Evolutionary conservation across 2,329 filamentous ascomycete genomes (phyloP).

Genomic region (Saccharata proteae): DNA sequence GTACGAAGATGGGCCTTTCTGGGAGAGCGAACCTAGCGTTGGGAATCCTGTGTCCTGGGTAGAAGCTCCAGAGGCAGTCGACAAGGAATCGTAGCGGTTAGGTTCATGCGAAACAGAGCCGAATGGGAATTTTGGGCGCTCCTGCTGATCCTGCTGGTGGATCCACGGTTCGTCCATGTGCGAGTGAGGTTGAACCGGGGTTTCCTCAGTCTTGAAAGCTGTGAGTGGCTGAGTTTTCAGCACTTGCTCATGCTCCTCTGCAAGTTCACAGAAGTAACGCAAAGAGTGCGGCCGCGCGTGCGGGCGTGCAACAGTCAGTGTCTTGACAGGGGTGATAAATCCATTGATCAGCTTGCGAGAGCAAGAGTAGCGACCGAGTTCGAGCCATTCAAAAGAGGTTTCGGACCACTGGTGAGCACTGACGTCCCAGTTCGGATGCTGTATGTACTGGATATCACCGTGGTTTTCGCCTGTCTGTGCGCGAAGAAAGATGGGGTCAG

Average conservation of each 20-base stretch:
- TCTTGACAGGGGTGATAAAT: slow-evolving; percentile 27
- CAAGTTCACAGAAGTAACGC: slow-evolving; percentile 30
- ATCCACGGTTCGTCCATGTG: not conserved
- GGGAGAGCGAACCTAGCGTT: not conserved
- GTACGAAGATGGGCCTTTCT: no score
- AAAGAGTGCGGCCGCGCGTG: slow-evolving; percentile 22
- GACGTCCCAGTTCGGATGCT: slow-evolving; percentile 35
- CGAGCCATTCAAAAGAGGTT: slow-evolving; percentile 29
- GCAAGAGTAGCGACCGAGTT: slow-evolving; percentile 32
- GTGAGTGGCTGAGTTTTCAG: not conserved
- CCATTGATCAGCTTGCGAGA: slow-evolving; percentile 31
- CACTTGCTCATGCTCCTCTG: slow-evolving; percentile 10
- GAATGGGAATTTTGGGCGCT: not conserved
- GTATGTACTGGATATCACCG: slow-evolving; percentile 33
- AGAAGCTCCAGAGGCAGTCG: not conserved
- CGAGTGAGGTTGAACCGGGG: not conserved
- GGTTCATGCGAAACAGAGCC: not conserved
- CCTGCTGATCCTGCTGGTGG: not conserved
- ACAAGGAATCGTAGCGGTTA: slow-evolving; percentile 4
- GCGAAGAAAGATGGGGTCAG: slow-evolving; percentile 28
- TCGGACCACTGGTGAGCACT: slow-evolving; percentile 36
- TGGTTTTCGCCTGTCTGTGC: slow-evolving; percentile 21
- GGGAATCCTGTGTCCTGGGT: slow-evolving; percentile 2
- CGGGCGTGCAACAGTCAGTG: slow-evolving; percentile 19
- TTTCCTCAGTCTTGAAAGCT: no score